Conservation (phyloP, 495 filamentous ascomycete genomes). For the Tuber microsphaerosporum region DNA sequence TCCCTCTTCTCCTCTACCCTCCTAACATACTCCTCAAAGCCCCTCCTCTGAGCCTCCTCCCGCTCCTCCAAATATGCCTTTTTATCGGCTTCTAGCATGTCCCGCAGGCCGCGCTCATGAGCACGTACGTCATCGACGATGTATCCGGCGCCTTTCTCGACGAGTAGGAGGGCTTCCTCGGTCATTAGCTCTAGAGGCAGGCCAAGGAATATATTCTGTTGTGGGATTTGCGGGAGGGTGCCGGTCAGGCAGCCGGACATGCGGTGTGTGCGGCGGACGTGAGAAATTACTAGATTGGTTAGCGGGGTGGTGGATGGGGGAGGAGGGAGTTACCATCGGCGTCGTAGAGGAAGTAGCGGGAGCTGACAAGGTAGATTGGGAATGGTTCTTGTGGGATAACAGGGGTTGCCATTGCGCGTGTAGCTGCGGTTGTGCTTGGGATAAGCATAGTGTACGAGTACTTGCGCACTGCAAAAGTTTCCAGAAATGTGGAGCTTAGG, state of each 20-base stretch:
- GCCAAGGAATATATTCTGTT: conserved; percentile 90
- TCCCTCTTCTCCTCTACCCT: conserved; percentile 27
- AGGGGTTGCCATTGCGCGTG: conserved; percentile 14
- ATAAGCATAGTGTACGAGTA: no score
- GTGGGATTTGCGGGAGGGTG: conserved; percentile 79
- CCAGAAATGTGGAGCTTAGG: no score
- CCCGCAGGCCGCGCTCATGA: conserved; percentile 48
- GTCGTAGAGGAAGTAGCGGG: conserved; percentile 84
- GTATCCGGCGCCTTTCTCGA: conserved; percentile 56
- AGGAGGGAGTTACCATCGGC: conserved; percentile 50
- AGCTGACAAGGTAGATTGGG: conserved; percentile 73
- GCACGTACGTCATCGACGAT: conserved; percentile 36
- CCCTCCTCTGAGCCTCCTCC: conserved; percentile 19
- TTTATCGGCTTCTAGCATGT: conserved; percentile 53
- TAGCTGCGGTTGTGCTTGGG: background rate
- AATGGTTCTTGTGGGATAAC: conserved; percentile 48
- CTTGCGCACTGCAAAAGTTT: no score
- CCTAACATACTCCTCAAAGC: conserved; percentile 26
- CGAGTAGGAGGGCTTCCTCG: conserved; percentile 77
- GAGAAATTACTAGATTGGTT: conserved; percentile 52
- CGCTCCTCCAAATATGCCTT: conserved; percentile 42
- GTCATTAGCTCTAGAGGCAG: conserved; percentile 82
- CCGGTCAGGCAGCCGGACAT: conserved; percentile 85
- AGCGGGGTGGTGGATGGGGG: conserved; percentile 6
- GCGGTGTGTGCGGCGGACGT: conserved; percentile 70